These are phyloP conservation scores for Decorospora gaudefroyi DNA, from an alignment of 2,329 filamentous ascomycete genomes.

Conservation along the genomic window DNA sequence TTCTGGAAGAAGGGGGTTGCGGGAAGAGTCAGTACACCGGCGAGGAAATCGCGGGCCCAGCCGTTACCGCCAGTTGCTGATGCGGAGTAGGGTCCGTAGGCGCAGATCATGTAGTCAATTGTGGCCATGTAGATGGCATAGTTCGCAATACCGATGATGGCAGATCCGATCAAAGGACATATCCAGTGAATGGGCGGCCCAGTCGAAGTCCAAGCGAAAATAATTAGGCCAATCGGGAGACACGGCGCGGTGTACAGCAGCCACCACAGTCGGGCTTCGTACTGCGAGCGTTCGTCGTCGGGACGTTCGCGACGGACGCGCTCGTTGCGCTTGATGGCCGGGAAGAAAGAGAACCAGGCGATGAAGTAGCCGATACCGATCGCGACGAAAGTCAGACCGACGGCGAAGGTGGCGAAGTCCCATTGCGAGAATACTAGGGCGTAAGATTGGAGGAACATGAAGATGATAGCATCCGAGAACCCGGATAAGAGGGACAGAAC, in stretches of 20 bases:
- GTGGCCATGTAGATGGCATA: conserved; percentile 78
- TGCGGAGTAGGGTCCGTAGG: conserved; percentile 74
- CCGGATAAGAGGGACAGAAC: conserved; percentile 72
- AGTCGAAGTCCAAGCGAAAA: conserved; percentile 71
- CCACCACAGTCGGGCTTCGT: conserved; percentile 65
- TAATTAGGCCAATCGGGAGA: conserved; percentile 70
- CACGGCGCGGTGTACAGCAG: conserved; percentile 66
- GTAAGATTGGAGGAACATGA: conserved; percentile 77
- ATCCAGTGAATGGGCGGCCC: conserved; percentile 71
- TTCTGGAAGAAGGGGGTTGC: conserved; percentile 63
- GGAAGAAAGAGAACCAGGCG: conserved; percentile 65
- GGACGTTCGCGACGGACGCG: conserved; percentile 36
- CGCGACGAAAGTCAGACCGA: conserved; percentile 67
- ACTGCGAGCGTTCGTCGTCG: conserved; percentile 39
- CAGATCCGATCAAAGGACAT: conserved; percentile 66
- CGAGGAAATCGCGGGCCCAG: conserved; percentile 74
- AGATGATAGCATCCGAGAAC: conserved; percentile 77
- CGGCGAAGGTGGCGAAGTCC: conserved; percentile 61
- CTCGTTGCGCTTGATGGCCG: conserved; percentile 52
- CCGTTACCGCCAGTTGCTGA: conserved; percentile 79
- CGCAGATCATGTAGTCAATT: conserved; percentile 78
- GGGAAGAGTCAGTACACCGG: conserved; percentile 71
- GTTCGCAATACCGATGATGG: conserved; percentile 71
- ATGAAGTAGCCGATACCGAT: conserved; percentile 65
- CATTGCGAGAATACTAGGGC: conserved; percentile 70